Evolutionary conservation across 2,329 filamentous ascomycete species (phyloP), one percentile per base, ranked within the genome.

Genomic region (Mollisia scopiformis): DNA sequence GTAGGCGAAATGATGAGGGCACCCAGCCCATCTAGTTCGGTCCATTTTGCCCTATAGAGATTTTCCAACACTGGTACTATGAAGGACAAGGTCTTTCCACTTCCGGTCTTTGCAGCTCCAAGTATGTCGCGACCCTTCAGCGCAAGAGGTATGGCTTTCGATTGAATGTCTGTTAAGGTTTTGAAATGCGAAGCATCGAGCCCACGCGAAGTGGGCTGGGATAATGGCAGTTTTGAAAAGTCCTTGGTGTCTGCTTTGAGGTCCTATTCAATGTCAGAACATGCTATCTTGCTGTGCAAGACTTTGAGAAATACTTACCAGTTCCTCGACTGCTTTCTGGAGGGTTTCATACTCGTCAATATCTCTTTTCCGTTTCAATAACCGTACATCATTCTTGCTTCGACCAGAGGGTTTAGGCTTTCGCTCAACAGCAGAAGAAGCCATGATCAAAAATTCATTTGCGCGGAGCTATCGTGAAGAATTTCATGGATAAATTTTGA

Each of bases 1-100:
- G 95, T 99, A 0, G 95, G 95, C 0, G 93, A 94, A 57, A 99
- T 88, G 66, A 99, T 92, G 65, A 99, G 84, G 4, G 95, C 95
- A 8, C 94, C 94, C 30, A 99, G 81, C 0, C 95, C 95, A 77
- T 99, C 95, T 69, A 88, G 84, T 70, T 96, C 91, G 16, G 95
- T 91, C 88, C 93, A 97, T 82, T 89, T 91, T 58, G 88, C 86
- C 55, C 93, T 88, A 75, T 96, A 95, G 2, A 99, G 84, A 71
- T 94, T 96, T 76, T 99, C 95, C 53, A 99, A 84, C 0, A 98
- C 89, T 1, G 95, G 95, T 2, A 98, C 80, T 7, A 99, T 79
- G 74, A 99, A 99, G 0, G 95, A 92, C 25, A 99, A 82, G 0
- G 94, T 98, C 80, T 98, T 98, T 72, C 94, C 94, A 73, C 91